Evolutionary conservation across 2,329 filamentous ascomycete genomes (phyloP), one percentile per base, ranked within the genome.

Genomic region (Hypoxylon sp.): DNA sequence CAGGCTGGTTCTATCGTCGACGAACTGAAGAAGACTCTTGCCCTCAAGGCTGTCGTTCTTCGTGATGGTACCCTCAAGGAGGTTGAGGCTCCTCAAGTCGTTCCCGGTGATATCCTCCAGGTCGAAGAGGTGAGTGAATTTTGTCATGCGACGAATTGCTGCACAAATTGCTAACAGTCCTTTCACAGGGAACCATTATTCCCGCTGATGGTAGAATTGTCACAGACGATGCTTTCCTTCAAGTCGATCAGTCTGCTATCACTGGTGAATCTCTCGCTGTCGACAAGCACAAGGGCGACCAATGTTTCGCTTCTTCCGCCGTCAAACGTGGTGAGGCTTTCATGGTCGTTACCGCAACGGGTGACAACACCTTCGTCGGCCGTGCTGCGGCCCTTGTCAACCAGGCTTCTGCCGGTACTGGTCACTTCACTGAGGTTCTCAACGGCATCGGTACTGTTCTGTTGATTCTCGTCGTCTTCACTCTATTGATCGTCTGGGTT

Each of bases 221-320:
- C 70, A 94, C 92, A 76, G 91, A 94, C 75, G 90, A 91, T 79
- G 91, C 92, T 68, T 94, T 94, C 85, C 87, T 95, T 69, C 94
- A 97, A 83, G 91, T 97, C 71, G 94, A 97, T 81, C 94, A 97
- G 85, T 97, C 94, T 67, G 90, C 93, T 80, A 94, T 97, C 79
- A 97, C 94, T 65, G 94, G 94, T 75, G 94, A 97, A 83, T 97
- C 94, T 72, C 90, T 97, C 67, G 93, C 94, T 74, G 93, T 96
- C 74, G 93, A 97, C 83, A 97, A 96, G 86, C 91, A 93, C 84
- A 88, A 90, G 79, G 88, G 88, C 70, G 94, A 97, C 81, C 87
- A 88, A 77, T 94, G 92, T 81, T 97, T 92, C 79, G 90, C 92
- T 78, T 97, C 94, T 9, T 97, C 94, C 44, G 91, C 91, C 71